These are phyloP conservation scores for Ceratocystis ficicola DNA, from an alignment of 2,329 filamentous ascomycete species.

Conservation along the genomic window DNA sequence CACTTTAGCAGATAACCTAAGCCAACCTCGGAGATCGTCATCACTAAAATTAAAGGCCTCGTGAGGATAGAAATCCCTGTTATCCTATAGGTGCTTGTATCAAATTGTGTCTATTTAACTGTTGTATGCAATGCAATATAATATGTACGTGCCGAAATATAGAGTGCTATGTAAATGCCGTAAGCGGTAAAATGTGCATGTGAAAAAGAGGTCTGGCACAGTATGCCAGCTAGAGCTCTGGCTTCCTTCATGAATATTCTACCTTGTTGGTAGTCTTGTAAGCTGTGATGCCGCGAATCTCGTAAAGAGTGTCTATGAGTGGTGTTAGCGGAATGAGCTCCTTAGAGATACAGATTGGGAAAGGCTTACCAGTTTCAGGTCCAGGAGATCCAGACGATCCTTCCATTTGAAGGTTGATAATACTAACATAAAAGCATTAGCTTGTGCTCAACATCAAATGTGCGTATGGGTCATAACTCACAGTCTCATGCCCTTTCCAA, in stretches of 20 bases:
- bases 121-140: background rate
- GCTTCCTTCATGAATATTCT: background rate
- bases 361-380: conserved; percentile 25
- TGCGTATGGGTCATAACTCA: conserved; percentile 25
- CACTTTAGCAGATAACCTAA: too few relatives aligned
- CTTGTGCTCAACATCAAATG: conserved; percentile 2
- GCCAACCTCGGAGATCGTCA: too few relatives aligned
- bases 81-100: too few relatives aligned
- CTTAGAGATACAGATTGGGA: background rate
- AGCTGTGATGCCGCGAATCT: conserved; percentile 13
- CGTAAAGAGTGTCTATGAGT: conserved; percentile 11
- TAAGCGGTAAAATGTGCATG: too few relatives aligned
- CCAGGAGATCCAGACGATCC: conserved; percentile 35
- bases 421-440: conserved; percentile 26
- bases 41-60: too few relatives aligned
- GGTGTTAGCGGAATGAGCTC: background rate
- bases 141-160: background rate
- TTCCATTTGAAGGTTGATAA: conserved; percentile 37
- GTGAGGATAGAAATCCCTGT: too few relatives aligned
- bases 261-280: conserved; percentile 1
- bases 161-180: background rate
- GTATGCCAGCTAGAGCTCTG: background rate
- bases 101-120: too few relatives aligned
- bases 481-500: conserved; percentile 37
- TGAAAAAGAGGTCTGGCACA: background rate